Base-by-base conservation (phyloP, 495 filamentous ascomycete species). In the Hypoxylon fragiforme region DNA sequence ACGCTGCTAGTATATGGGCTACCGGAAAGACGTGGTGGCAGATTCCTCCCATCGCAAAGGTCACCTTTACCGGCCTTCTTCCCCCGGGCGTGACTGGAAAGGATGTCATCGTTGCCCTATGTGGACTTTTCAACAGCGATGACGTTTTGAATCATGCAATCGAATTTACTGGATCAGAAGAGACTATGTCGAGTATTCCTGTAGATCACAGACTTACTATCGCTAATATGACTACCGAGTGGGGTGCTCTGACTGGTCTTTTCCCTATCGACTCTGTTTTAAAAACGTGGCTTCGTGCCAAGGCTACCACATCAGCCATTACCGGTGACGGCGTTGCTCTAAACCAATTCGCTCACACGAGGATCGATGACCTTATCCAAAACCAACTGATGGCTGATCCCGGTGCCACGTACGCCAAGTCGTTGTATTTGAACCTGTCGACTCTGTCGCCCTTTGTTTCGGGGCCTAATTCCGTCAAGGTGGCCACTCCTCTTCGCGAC, bases 141-240 rank as follows among this genome's bases (percentile, higher is more conserved):
- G 89, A 96, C 36, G 94, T 96, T 0, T 76, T 97, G 6, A 98
- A 97, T 70, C 91, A 96, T 71, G 85, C 85, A 7, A 86, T 97
- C 57, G 92, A 97, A 68, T 96, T 97, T 63, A 84, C 82, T 4
- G 92, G 91, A 0, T 82, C 86, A 0, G 82, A 87, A 57, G 78
- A 90, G 60, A 95, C 92, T 0, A 78, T 97, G 76, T 42, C 68
- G 12, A 92, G 83, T 63, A 69, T 97, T 21, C 73, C 84, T 0
- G 74, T 97, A 3, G 90, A 95, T 63, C 81, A 88, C 67, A 78
- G 92, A 9, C 68, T 97, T 18, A 83, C 90, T 0, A 95, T 97
- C 64, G 83, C 86, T 35, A 97, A 97, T 71, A 97, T 97, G 94
- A 89, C 91, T 0, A 95, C 88, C 0, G 94, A 98, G 68, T 97